phyloP scores from a whole-genome alignment of 2,329 filamentous ascomycete species.

The Botrytis deweyae region DNA sequence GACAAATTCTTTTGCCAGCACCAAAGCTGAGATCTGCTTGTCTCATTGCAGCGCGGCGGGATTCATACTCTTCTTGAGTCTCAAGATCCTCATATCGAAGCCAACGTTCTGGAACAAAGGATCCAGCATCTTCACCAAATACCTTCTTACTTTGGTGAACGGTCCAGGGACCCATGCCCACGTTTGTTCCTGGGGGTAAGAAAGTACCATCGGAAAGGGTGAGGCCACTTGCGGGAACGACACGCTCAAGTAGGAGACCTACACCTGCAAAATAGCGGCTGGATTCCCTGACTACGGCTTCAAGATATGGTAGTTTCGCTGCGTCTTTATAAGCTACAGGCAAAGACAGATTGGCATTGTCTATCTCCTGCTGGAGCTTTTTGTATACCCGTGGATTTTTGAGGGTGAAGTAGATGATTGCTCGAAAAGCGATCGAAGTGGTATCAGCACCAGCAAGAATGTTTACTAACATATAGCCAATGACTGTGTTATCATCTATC shows the following conservation, averaged over 20 bases:
- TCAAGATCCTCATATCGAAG: constrained; percentile 44
- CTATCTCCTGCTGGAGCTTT: too few relatives aligned
- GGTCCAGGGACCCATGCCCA: constrained; percentile 43
- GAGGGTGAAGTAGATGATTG: too few relatives aligned
- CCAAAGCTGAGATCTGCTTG: constrained; percentile 45
- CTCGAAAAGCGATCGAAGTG: too few relatives aligned
- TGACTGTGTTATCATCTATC: too few relatives aligned
- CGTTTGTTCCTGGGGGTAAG: constrained; percentile 37
- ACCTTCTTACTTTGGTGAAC: constrained; percentile 38
- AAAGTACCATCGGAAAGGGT: constrained; percentile 30
- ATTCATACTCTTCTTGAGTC: constrained; percentile 39
- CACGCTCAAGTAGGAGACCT: constrained; percentile 46
- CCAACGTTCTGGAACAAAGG: constrained; percentile 47
- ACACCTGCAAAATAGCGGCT: constrained; percentile 47
- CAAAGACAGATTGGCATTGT: not conserved
- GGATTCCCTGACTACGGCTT: constrained; percentile 49
- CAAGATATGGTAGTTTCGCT: constrained; percentile 20
- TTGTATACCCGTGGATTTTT: too few relatives aligned
- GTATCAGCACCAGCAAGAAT: too few relatives aligned
- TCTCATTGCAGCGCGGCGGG: constrained; percentile 43
- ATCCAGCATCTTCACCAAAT: constrained; percentile 41
- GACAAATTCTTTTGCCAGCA: constrained; percentile 44
- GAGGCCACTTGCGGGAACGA: constrained; percentile 39
- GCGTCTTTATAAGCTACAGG: constrained; percentile 4
- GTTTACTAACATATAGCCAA: too few relatives aligned